Evolutionary conservation across 108 stramenopile species (phyloP).

Genomic region (Epithemia pelagica): DNA sequence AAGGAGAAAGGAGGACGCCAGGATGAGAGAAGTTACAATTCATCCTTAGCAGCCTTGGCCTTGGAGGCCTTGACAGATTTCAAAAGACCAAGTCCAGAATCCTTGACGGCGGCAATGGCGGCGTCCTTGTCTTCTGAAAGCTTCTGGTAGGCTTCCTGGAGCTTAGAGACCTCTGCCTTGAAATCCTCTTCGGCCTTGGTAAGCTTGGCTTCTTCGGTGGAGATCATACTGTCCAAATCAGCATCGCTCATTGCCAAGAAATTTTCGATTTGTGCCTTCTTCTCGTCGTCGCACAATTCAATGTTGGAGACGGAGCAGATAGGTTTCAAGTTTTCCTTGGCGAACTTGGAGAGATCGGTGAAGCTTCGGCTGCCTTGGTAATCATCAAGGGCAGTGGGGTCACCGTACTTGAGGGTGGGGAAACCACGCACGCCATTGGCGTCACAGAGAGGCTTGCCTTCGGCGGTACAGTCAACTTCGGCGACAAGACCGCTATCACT

Average conservation of each 20-base stretch:
- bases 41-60: slow-evolving; percentile 41
- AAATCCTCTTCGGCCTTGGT: slow-evolving; percentile 49
- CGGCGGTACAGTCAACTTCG: slow-evolving; percentile 73
- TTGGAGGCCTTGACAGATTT: slow-evolving; percentile 75
- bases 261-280: slow-evolving; percentile 51
- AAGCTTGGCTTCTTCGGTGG: slow-evolving; percentile 54
- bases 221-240: slow-evolving; percentile 42
- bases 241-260: slow-evolving; percentile 38
- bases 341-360: slow-evolving; percentile 55
- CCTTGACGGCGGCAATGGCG: slow-evolving; percentile 67
- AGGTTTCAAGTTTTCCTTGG: slow-evolving; percentile 65
- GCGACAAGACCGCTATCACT: slow-evolving; percentile 43
- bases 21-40: too few species aligned
- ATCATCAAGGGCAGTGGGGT: slow-evolving; percentile 47
- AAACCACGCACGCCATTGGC: slow-evolving; percentile 67
- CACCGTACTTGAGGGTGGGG: slow-evolving; percentile 81
- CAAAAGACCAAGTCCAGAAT: slow-evolving; percentile 78
- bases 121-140: slow-evolving; percentile 64
- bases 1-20: too few species aligned
- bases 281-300: slow-evolving; percentile 65
- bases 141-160: slow-evolving; percentile 55
- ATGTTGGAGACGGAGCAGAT: slow-evolving; percentile 53
- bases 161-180: slow-evolving; percentile 48
- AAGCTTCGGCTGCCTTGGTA: slow-evolving; percentile 71
- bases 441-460: slow-evolving; percentile 61